These are phyloP conservation scores for Graphilbum fragrans DNA, from an alignment of 2,329 filamentous ascomycete species.

Conservation along the genomic window DNA sequence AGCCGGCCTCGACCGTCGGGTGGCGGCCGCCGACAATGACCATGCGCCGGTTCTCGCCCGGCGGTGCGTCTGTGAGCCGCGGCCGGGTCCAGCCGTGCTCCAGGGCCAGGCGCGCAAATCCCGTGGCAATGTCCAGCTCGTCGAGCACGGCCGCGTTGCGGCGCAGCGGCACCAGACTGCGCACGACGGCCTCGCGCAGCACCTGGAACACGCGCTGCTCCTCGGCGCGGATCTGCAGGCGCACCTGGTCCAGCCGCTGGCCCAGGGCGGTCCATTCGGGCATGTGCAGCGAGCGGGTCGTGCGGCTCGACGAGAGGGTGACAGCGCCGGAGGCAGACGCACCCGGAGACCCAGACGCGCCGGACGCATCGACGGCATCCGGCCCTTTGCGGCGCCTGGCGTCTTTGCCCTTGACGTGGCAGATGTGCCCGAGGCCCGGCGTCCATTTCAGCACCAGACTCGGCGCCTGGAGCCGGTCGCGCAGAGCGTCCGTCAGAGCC, in stretches of 20 bases:
- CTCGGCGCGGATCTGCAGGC: conserved; percentile 67
- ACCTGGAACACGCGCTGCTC: conserved; percentile 69
- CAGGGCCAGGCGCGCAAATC: conserved; percentile 67
- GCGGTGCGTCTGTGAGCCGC: conserved; percentile 48
- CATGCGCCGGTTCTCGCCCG: conserved; percentile 30
- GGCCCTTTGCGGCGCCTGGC: conserved; percentile 18
- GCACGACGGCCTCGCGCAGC: conserved; percentile 64
- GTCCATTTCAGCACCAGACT: conserved; percentile 76
- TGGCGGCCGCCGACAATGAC: conserved; percentile 79
- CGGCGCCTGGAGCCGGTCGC: conserved; percentile 45
- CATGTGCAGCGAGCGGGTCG: conserved; percentile 73
- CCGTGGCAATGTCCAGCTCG: conserved; percentile 81
- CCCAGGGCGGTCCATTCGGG: conserved; percentile 78
- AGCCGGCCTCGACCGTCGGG: conserved; percentile 77
- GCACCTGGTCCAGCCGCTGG: conserved; percentile 63
- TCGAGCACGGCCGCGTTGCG: conserved; percentile 87
- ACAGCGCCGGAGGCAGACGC: conserved; percentile 13
- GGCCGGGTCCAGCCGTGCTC: conserved; percentile 68
- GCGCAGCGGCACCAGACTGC: conserved; percentile 73
- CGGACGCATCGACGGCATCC: conserved; percentile 9
- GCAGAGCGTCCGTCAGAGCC: conserved; percentile 47
- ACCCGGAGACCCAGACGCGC: not conserved
- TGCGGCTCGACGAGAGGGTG: conserved; percentile 68
- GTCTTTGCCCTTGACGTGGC: conserved; percentile 79
- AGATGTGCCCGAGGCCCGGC: conserved; percentile 77